A percentile compares a stretch with the other conserved stretches of the same genome.
These are phyloP conservation scores for Podospora pseudopauciseta DNA, from an alignment of 495 filamentous ascomycete genomes.

Conservation along the genomic window DNA sequence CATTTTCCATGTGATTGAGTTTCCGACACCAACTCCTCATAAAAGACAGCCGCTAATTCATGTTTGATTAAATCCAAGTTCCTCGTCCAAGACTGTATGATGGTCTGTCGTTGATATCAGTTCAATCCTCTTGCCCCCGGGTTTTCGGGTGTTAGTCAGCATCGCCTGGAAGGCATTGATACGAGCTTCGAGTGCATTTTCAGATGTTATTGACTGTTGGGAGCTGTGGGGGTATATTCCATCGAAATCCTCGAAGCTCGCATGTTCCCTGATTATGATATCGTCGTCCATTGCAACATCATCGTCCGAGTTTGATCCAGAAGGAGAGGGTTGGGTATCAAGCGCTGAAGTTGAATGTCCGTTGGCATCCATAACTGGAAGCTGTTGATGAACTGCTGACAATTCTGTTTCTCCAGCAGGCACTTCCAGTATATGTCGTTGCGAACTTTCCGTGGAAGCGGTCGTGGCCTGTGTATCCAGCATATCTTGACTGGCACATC, in stretches of 20 bases:
- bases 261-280: background rate
- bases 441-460: constrained; percentile 9
- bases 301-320: background rate
- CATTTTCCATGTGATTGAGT: background rate
- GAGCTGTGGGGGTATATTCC: constrained; percentile 23
- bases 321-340: background rate
- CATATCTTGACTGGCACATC: background rate
- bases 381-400: background rate
- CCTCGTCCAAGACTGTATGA: constrained; percentile 33
- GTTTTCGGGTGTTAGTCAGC: constrained; percentile 26
- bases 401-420: background rate
- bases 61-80: constrained; percentile 21
- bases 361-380: background rate
- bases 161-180: constrained; percentile 30
- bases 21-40: background rate
- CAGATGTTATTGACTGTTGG: constrained; percentile 30
- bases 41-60: background rate
- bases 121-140: constrained; percentile 22
- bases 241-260: constrained; percentile 1
- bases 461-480: constrained; percentile 26
- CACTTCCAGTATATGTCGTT: background rate
- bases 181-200: constrained; percentile 30
- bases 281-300: background rate
- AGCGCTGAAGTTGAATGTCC: background rate
- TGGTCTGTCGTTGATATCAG: constrained; percentile 40